Base-by-base conservation (phyloP, 805 yeast genomes). In the Hanseniaspora opuntiae region DNA sequence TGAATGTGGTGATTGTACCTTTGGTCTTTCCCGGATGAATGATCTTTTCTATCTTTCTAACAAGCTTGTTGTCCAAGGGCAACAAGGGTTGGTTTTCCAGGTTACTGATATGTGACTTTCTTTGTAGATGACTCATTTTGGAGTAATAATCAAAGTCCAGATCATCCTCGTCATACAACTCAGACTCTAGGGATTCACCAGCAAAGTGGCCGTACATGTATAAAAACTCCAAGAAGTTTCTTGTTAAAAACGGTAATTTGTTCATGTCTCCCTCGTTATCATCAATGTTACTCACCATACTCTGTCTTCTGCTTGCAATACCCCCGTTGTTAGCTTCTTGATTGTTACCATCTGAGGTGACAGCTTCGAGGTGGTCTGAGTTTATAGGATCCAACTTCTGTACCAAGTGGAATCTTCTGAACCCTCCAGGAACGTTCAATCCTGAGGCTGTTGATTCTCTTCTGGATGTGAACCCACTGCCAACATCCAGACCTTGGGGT, bases 141-240 rank as follows among this genome's bases (percentile, higher is more conserved):
- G 63, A 54, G 10, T 42, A 55, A 47, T 67, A 71, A 39, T 65
- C 61, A 10, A 56, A 53, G 12, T 41, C 45, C 19, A 22, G 24
- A 3, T 22, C 62, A 56, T 52, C 52, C 19, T 37, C 61, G 40
- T 60, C 60, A 55, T 63, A 60, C 52, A 71, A 76, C 61, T 80
- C 88, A 61, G 79, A 84, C 60, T 83, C 90, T 52, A 84, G 73
- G 39, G 81, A 78, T 65, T 84, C 93, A 63, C 94, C 94, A 2
- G 93, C 93, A 67, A 85, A 85, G 69, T 85, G 90, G 7, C 94
- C 94, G 65, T 85, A 85, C 8, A 85, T 73, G 57, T 84, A 80
- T 45, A 85, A 69, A 61, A 85, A 85, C 64, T 85, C 93, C 59
- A 84, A 71, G 58, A 85, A 85, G 64, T 84, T 85, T 55, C 78